Evolutionary conservation across 2,329 filamentous ascomycete species (phyloP).

Genomic region (Fusarium brevicatenulatum): DNA sequence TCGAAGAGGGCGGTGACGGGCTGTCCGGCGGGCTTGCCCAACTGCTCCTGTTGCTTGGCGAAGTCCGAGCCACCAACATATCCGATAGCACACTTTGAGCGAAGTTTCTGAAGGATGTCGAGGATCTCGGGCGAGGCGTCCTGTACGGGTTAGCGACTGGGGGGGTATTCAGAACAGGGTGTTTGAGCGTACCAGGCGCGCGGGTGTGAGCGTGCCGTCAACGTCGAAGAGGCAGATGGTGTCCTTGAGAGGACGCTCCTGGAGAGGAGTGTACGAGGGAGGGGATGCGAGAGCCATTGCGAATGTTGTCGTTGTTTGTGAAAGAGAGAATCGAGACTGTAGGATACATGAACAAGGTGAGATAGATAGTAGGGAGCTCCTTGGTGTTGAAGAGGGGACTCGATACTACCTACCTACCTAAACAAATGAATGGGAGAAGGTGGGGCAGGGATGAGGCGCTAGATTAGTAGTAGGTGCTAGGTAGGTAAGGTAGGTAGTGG

Average conservation of each 20-base stretch:
- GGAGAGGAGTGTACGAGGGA: slow-evolving; percentile 74
- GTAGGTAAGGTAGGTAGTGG: too few relatives aligned
- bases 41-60: slow-evolving; percentile 94
- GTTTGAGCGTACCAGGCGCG: slow-evolving; percentile 70
- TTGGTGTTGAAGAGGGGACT: slow-evolving; percentile 34
- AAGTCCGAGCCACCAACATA: slow-evolving; percentile 95
- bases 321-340: neutral
- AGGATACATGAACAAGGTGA: slow-evolving; percentile 22
- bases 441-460: slow-evolving; percentile 15
- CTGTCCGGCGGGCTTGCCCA: slow-evolving; percentile 70
- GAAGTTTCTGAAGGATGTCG: slow-evolving; percentile 78
- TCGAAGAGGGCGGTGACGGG: slow-evolving; percentile 91
- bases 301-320: neutral
- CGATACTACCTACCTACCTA: neutral
- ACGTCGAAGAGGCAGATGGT: slow-evolving; percentile 97
- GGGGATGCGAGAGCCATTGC: slow-evolving; percentile 53
- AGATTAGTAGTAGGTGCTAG: neutral
- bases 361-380: slow-evolving; percentile 9
- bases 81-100: slow-evolving; percentile 88
- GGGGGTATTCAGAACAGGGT: neutral
- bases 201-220: slow-evolving; percentile 88
- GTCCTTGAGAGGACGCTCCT: slow-evolving; percentile 87
- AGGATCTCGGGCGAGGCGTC: slow-evolving; percentile 83
- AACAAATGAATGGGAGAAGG: slow-evolving; percentile 10
- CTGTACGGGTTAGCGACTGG: slow-evolving; percentile 54